Evolutionary conservation across 2,329 filamentous ascomycete species (phyloP).

Genomic region (Trichoderma sp.): DNA sequence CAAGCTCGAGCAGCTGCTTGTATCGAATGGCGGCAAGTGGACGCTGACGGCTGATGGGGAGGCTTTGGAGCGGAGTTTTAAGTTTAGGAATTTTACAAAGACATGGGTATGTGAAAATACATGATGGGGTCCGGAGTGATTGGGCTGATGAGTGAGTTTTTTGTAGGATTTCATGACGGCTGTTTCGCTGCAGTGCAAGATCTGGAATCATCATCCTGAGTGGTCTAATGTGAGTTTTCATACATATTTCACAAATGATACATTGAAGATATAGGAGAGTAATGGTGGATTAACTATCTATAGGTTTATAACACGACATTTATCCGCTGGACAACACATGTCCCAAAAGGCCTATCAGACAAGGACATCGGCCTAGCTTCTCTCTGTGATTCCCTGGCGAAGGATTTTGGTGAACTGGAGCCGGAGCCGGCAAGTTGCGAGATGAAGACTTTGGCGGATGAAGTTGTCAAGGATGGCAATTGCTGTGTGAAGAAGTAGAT

Average conservation of each 20-base stretch:
- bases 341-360: slow-evolving; percentile 60
- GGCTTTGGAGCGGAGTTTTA: slow-evolving; percentile 58
- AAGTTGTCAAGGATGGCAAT: slow-evolving; percentile 46
- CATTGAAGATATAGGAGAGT: not conserved
- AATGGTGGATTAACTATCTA: not conserved
- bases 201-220: slow-evolving; percentile 69
- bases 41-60: slow-evolving; percentile 47
- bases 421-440: slow-evolving; percentile 32
- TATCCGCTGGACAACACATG: slow-evolving; percentile 72
- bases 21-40: slow-evolving; percentile 47
- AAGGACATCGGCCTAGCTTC: slow-evolving; percentile 62
- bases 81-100: slow-evolving; percentile 63
- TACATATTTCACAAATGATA: too few relatives aligned
- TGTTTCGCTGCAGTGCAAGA: slow-evolving; percentile 64
- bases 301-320: slow-evolving; percentile 69
- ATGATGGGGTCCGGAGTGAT: too few relatives aligned
- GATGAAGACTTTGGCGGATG: slow-evolving; percentile 47
- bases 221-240: slow-evolving; percentile 64
- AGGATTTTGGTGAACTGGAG: slow-evolving; percentile 53
- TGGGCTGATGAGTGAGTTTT: not conserved
- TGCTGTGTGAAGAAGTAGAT: slow-evolving; percentile 49
- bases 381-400: slow-evolving; percentile 59
- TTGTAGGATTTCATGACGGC: slow-evolving; percentile 68
- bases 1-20: slow-evolving; percentile 41
- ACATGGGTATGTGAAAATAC: slow-evolving; percentile 52